Base-by-base conservation (phyloP, 805 yeast species). In the Sugiyamaella marilandica region DNA sequence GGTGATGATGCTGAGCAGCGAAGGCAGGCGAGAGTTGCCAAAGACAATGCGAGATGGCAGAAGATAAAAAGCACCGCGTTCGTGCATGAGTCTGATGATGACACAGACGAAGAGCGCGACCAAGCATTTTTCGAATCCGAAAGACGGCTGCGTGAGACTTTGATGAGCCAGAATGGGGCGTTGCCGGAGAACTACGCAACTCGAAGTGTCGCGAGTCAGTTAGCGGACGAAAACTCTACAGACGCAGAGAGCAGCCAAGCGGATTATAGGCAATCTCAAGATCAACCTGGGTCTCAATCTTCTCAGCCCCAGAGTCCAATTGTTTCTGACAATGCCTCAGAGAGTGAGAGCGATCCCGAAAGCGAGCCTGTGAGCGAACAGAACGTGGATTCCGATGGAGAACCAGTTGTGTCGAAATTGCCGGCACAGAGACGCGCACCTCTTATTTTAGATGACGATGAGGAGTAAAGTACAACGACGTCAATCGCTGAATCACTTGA, bases 41-140 rank as follows among this genome's bases (percentile, higher is more conserved):
- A 50, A 44, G 55, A 49, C 50, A 45, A 50, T 13, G 55, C 50
- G 26, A 52, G 46, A 43, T 49, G 37, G 18, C 29, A 45, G 47
- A 47, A 48, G 41, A 36, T 59, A 48, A 72, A 76, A 43, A 83
- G 89, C 1, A 68, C 83, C 2, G 82, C 77, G 51, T 77, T 68
- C 57, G 77, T 84, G 45, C 71, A 71, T 48, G 84, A 78, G 49
- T 81, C 87, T 1, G 89, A 83, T 62, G 87, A 83, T 60, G 83
- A 77, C 10, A 73, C 79, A 4, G 87, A 83, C 60, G 80, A 74
- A 11, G 87, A 81, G 45, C 71, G 72, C 39, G 80, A 76, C 49
- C 63, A 61, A 2, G 73, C 60, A 31, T 84, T 84, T 62, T 84
- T 78, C 62, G 81, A 67, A 41, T 74, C 79, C 53, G 91, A 85